Evolutionary conservation across 2,329 filamentous ascomycete genomes (phyloP), one percentile per base, ranked within the genome.

Genomic region (Pestalotiopsis sp.): DNA sequence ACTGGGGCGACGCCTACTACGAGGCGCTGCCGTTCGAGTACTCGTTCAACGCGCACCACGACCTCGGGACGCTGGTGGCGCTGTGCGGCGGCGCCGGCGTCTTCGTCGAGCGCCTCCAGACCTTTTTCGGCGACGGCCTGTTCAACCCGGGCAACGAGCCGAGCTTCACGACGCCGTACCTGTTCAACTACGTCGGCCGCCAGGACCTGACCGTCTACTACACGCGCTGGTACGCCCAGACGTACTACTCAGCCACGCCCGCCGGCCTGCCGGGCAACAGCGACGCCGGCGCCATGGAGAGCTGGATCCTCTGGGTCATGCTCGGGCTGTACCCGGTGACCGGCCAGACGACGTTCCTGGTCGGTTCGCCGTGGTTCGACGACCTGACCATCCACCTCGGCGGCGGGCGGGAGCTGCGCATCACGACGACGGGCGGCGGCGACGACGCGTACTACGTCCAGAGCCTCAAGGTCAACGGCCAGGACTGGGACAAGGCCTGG

Each of bases 261-360:
- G 75, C 74, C 7, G 91, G 91, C 0, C 81, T 93, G 0, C 91
- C 91, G 0, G 91, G 91, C 0, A 93, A 93, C 77, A 89, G 86
- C 59, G 91, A 93, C 76, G 90, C 90, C 1, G 91, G 91, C 6
- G 89, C 91, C 14, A 92, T 93, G 90, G 90, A 93, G 75, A 89
- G 86, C 7, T 92, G 90, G 87, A 78, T 91, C 2, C 78, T 92
- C 9, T 93, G 91, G 88, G 88, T 87, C 71, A 91, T 91, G 85
- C 84, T 92, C 49, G 90, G 90, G 1, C 79, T 92, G 36, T 92
- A 91, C 72, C 91, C 90, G 1, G 81, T 93, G 70, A 91, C 90
- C 0, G 90, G 89, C 0, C 90, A 92, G 80, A 89, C 89, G 0
- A 91, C 88, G 1, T 92, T 92, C 76, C 81, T 92, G 17, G 82